A percentile compares a stretch with the other conserved stretches of the same genome.
Evolutionary conservation across 2,329 filamentous ascomycete genomes (phyloP).

Genomic region (Pseudopyricularia javanii): DNA sequence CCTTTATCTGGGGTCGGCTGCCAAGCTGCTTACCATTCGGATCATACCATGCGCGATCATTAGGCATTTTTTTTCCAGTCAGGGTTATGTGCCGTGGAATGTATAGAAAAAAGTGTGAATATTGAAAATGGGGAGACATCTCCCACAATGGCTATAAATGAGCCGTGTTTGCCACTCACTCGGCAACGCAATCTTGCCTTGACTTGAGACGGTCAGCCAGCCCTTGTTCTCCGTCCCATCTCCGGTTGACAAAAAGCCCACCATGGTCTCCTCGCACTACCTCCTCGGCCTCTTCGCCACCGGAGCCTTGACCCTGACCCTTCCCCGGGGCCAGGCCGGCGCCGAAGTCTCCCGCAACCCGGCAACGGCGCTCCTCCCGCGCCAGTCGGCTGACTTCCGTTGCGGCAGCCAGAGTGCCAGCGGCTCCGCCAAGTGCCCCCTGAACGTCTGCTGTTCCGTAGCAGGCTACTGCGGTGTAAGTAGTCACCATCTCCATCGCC

Average conservation of each 20-base stretch:
- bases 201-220: too few relatives aligned
- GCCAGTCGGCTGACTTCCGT: conserved; percentile 6
- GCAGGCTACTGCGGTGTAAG: conserved; percentile 13
- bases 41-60: too few relatives aligned
- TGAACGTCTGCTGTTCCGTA: conserved; percentile 16
- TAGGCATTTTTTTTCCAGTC: too few relatives aligned
- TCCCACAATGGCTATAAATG: too few relatives aligned
- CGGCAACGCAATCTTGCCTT: too few relatives aligned
- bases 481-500: background rate
- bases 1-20: too few relatives aligned
- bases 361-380: background rate
- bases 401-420: conserved; percentile 14
- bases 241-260: background rate
- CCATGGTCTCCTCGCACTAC: background rate
- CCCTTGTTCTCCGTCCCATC: too few relatives aligned
- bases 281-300: background rate
- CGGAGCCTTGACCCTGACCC: background rate
- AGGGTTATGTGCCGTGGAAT: too few relatives aligned
- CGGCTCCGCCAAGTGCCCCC: conserved; percentile 11
- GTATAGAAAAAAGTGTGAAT: too few relatives aligned
- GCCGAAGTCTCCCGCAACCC: background rate
- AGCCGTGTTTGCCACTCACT: too few relatives aligned
- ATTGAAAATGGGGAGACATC: too few relatives aligned
- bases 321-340: background rate
- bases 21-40: too few relatives aligned